Conservation (phyloP, 768 basidiomycete species). For the Panaeolus papilionaceus region DNA sequence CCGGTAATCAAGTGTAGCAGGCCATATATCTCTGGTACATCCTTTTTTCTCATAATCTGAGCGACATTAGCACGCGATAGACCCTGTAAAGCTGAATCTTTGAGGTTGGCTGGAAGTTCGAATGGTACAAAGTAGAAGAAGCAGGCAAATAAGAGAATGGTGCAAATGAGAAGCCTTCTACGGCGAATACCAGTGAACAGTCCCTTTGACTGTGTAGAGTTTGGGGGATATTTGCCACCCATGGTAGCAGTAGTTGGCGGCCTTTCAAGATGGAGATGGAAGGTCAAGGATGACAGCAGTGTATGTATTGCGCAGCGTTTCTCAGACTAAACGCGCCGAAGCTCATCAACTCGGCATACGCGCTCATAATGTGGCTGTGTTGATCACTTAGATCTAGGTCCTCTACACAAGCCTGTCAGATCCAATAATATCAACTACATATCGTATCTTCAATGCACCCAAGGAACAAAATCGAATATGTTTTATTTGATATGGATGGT, state of each 20-base stretch:
- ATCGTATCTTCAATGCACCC: slow-evolving; percentile 3
- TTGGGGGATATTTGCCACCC: slow-evolving; percentile 23
- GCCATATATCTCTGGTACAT: slow-evolving; percentile 64
- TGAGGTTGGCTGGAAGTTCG: slow-evolving; percentile 43
- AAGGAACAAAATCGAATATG: slow-evolving; percentile 55
- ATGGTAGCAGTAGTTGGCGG: slow-evolving; percentile 9
- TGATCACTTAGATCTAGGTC: neutral
- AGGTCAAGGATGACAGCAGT: neutral
- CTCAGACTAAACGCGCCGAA: neutral
- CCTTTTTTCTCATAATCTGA: slow-evolving; percentile 40
- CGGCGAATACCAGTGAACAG: slow-evolving; percentile 42
- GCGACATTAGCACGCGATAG: slow-evolving; percentile 48
- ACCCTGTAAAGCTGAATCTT: slow-evolving; percentile 38
- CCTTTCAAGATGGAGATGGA: neutral
- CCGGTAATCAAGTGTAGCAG: slow-evolving; percentile 70
- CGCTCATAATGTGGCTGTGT: slow-evolving; percentile 3
- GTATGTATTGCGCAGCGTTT: neutral
- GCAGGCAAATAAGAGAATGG: slow-evolving; percentile 42
- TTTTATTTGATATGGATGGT: slow-evolving; percentile 81
- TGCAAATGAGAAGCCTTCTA: slow-evolving; percentile 48
- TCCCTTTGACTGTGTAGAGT: slow-evolving; percentile 22
- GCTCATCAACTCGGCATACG: slow-evolving; percentile 11
- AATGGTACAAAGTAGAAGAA: slow-evolving; percentile 52
- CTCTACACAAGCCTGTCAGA: neutral
- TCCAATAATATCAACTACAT: neutral